A percentile compares a stretch with the other conserved stretches of the same genome.
Evolutionary conservation across 805 yeast species (phyloP).

Genomic region (Candida piceae): DNA sequence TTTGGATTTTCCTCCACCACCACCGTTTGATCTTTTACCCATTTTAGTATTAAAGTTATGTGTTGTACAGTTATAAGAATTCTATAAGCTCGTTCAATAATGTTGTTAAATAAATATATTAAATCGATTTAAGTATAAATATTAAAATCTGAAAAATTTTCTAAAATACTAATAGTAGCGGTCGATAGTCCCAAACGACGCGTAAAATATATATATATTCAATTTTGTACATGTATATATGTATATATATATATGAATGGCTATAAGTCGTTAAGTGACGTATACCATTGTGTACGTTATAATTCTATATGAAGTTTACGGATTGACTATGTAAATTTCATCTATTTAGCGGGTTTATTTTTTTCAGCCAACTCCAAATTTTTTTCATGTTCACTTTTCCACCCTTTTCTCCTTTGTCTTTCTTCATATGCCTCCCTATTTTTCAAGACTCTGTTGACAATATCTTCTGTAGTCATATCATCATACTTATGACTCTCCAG

Average conservation of each 20-base stretch:
- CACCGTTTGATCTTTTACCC: constrained; percentile 24
- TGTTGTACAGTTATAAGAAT: neutral
- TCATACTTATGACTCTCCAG: constrained; percentile 54
- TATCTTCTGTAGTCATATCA: constrained; percentile 62
- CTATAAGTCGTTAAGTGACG: too few relatives aligned
- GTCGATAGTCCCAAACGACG: too few relatives aligned
- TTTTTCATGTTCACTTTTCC: constrained; percentile 57
- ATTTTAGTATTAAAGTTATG: constrained; percentile 3
- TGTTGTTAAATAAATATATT: too few relatives aligned
- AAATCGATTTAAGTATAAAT: neutral
- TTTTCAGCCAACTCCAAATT: constrained; percentile 9
- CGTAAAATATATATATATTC: too few relatives aligned
- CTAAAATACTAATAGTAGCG: too few relatives aligned
- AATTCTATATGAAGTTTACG: too few relatives aligned
- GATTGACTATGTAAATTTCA: too few relatives aligned
- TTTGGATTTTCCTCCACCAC: constrained; percentile 17
- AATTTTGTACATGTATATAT: too few relatives aligned
- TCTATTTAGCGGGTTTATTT: too few relatives aligned
- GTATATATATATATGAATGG: too few relatives aligned
- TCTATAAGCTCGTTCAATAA: too few relatives aligned
- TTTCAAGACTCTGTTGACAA: constrained; percentile 67
- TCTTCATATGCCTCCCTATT: constrained; percentile 72
- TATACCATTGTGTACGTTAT: too few relatives aligned
- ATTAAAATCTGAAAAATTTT: neutral
- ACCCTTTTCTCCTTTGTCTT: constrained; percentile 83